phyloP scores from a whole-genome alignment of 176 grass and related monocot species.

The Puccinellia tenuiflora region DNA sequence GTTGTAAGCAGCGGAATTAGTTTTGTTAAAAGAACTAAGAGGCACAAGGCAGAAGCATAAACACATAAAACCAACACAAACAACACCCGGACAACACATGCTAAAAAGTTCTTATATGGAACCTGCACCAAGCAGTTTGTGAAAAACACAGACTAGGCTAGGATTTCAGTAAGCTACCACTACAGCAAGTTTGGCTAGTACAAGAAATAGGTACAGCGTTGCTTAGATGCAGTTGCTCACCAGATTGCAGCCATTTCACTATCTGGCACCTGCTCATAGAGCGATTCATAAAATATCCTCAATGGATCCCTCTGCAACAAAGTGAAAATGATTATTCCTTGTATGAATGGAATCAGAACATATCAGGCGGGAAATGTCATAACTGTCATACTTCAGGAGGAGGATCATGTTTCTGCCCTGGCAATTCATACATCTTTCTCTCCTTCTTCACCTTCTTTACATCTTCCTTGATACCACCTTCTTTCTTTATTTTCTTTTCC shows the following conservation, averaged over 20 bases:
- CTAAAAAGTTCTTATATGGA: not conserved
- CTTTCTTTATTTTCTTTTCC: conserved; percentile 39
- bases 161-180: not conserved
- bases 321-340: not conserved
- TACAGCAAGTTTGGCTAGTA: conserved; percentile 6
- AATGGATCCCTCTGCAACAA: conserved; percentile 80
- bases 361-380: conserved; percentile 19
- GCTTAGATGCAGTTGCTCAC: conserved; percentile 34
- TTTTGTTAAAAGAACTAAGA: not conserved
- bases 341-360: not conserved
- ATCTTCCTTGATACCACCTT: conserved; percentile 20
- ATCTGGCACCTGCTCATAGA: conserved; percentile 71
- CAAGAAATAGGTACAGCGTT: not conserved
- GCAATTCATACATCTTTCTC: conserved; percentile 75
- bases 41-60: not conserved
- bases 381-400: conserved; percentile 65
- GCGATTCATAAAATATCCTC: conserved; percentile 93
- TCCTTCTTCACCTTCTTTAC: conserved; percentile 45
- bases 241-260: conserved; percentile 90
- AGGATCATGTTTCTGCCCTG: conserved; percentile 92
- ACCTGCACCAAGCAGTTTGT: not conserved
- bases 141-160: not conserved
- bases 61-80: not conserved
- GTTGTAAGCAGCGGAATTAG: not conserved
- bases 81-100: not conserved